These are phyloP conservation scores for Epichloe hybrida DNA, from an alignment of 2,329 filamentous ascomycete genomes.

Conservation along the genomic window DNA sequence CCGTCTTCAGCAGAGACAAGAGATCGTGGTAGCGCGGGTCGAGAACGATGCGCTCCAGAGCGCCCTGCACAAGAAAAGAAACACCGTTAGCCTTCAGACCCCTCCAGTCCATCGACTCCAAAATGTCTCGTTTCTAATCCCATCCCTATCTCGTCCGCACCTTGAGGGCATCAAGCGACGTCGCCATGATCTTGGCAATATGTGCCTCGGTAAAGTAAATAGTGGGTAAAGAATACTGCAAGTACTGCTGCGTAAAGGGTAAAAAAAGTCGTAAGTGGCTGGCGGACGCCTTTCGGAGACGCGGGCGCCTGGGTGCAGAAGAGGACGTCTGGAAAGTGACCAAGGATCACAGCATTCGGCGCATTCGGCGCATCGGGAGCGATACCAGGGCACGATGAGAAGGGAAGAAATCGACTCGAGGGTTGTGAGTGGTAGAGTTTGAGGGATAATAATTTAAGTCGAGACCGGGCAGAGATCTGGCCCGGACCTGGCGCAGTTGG, in stretches of 20 bases:
- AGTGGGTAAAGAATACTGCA: background rate
- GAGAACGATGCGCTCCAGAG: constrained; percentile 62
- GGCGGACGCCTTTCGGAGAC: too few relatives aligned
- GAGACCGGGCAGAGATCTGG: background rate
- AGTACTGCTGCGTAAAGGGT: background rate
- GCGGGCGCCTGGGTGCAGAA: too few relatives aligned
- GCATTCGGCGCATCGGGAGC: background rate
- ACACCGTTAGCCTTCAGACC: background rate
- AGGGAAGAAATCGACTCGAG: background rate
- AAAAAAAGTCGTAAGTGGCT: too few relatives aligned
- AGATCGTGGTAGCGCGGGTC: constrained; percentile 77
- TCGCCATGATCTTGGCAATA: constrained; percentile 11
- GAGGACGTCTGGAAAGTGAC: background rate
- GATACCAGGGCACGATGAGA: background rate
- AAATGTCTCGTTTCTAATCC: too few relatives aligned
- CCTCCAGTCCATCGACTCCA: too few relatives aligned
- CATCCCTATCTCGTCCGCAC: constrained; percentile 8
- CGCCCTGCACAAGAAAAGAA: constrained; percentile 15
- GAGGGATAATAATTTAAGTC: background rate
- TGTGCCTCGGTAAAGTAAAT: constrained; percentile 10
- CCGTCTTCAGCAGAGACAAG: constrained; percentile 76
- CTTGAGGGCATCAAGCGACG: constrained; percentile 17
- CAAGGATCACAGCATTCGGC: background rate
- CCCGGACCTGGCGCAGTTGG: background rate
- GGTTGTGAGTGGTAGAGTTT: background rate